Evolutionary conservation across 371 early-diverging fungal genomes (phyloP), one percentile per base, ranked within the genome.

Genomic region (Apophysomyces elegans): DNA sequence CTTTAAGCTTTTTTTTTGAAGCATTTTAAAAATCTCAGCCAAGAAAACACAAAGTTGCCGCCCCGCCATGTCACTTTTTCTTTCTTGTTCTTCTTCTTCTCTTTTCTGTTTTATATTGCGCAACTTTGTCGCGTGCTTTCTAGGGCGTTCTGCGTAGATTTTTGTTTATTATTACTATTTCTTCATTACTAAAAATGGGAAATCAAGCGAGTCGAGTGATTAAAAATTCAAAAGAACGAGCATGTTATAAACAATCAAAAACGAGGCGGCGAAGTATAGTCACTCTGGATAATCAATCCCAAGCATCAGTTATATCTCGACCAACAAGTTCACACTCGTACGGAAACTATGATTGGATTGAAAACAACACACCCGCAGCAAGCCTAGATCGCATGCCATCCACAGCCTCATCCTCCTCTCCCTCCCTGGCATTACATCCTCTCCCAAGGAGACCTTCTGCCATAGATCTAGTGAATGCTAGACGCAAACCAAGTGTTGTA

Each of bases 51-150:
- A 50, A 50, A 26, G 54, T 50, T 50, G 54, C 21, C 21, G 54
- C 37, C 56, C 56, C 50, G 56, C 63, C 56, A 56, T 38, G 21
- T 56, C 56, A 36, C 41, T 61, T 21, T 46, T 44, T 61, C 39
- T 59, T 59, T 39, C 37, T 59, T 36, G 32, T 36, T 35, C 18
- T 63, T 39, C 26, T 13, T 56, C 21, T 56, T 63, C 38, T 37
- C 38, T 41, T 43, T 56, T 63, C 45, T 37, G 13, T 35, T 3
- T 26, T 26, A 3, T 26, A 26, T 26, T 26, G 32, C 8, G 16
- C n/a, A 57, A 5, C 58, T 44, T 16, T 61, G 18, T 43, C 32
- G 1, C 32, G 32, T 26, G 32, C 32, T 26, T 26, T 26, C 32
- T 26, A 26, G 32, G 32, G 32, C 32, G 32, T 26, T 2, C 32